Conservation (phyloP, 208 protist species). For the Angomonas deanei region DNA sequence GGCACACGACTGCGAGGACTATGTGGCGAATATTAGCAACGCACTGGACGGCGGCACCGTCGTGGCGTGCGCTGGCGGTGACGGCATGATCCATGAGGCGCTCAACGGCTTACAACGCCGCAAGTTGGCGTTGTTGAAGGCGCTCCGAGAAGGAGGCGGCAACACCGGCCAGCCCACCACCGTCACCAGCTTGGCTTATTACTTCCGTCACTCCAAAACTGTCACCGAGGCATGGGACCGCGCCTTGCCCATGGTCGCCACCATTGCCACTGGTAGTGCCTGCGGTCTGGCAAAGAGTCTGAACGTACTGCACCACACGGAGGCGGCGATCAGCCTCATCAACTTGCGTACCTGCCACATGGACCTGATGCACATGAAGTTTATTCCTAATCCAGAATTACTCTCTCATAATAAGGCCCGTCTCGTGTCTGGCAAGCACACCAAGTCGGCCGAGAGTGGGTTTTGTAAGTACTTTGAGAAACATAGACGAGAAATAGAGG, state of each 20-base stretch:
- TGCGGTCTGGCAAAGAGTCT: constrained; percentile 83
- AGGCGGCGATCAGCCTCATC: constrained; percentile 59
- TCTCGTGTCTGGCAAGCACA: neutral
- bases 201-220: neutral
- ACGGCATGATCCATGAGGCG: constrained; percentile 80
- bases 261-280: constrained; percentile 71
- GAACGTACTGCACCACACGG: constrained; percentile 31
- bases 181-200: neutral
- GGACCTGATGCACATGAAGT: constrained; percentile 61
- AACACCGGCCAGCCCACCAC: neutral
- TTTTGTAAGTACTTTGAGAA: constrained; percentile 15
- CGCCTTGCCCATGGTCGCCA: constrained; percentile 60
- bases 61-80: constrained; percentile 61
- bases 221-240: constrained; percentile 29
- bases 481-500: constrained; percentile 18
- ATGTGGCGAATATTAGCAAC: constrained; percentile 59
- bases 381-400: constrained; percentile 35
- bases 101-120: constrained; percentile 76
- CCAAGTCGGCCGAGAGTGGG: constrained; percentile 10
- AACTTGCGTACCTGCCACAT: constrained; percentile 50
- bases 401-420: neutral
- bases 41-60: constrained; percentile 40
- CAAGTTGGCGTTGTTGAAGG: constrained; percentile 30
- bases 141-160: constrained; percentile 10
- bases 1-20: constrained; percentile 78